A percentile compares a stretch with the other conserved stretches of the same genome.
These are phyloP conservation scores for Cucurbita ficifolia DNA, from an alignment of 306 rosid species.

Conservation along the genomic window DNA sequence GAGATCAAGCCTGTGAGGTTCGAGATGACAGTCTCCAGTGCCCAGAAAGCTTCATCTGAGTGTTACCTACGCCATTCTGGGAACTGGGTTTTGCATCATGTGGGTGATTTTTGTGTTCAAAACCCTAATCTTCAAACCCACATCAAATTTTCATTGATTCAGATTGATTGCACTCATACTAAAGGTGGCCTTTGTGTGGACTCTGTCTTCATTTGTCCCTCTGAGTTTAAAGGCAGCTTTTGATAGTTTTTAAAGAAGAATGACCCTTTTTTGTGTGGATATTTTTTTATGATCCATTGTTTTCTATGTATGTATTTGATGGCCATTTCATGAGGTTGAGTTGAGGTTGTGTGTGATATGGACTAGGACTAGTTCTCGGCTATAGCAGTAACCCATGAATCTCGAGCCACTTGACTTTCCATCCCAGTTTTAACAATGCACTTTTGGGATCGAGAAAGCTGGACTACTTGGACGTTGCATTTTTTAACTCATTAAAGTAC, in stretches of 20 bases:
- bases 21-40: constrained; percentile 48
- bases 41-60: constrained; percentile 35
- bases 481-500: too few species aligned
- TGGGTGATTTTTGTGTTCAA: constrained; percentile 38
- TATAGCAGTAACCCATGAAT: too few species aligned
- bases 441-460: too few species aligned
- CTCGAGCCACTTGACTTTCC: too few species aligned
- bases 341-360: too few species aligned
- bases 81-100: constrained; percentile 45
- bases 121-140: constrained; percentile 18
- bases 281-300: too few species aligned
- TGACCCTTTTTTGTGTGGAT: too few species aligned
- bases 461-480: too few species aligned
- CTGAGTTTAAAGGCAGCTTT: background rate
- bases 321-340: too few species aligned
- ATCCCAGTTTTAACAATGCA: too few species aligned
- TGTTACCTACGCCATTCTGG: constrained; percentile 32
- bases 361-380: too few species aligned
- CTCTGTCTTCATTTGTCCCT: constrained; percentile 43
- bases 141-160: constrained; percentile 61
- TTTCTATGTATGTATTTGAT: too few species aligned
- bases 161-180: constrained; percentile 82
- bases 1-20: constrained; percentile 61
- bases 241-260: background rate
- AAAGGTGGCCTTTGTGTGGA: constrained; percentile 86